Evolutionary conservation across 805 yeast species (phyloP).

Genomic region (Komagataella pseudopastoris): DNA sequence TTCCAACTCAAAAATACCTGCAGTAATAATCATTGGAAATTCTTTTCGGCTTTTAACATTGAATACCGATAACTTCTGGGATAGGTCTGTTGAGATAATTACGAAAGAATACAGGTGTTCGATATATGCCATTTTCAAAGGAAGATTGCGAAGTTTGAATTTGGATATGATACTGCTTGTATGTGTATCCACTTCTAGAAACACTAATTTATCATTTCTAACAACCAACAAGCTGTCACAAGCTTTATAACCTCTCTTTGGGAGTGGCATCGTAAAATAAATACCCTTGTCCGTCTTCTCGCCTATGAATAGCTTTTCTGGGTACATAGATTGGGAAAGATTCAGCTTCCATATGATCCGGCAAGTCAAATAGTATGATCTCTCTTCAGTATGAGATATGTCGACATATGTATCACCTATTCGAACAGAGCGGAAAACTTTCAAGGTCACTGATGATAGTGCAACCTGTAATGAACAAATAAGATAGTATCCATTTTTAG

Average conservation of each 20-base stretch:
- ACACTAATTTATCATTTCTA: not conserved
- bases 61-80: not conserved
- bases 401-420: not conserved
- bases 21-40: not conserved
- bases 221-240: not conserved
- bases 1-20: not conserved
- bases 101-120: not conserved
- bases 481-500: not conserved
- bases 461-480: not conserved
- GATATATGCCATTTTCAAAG: not conserved
- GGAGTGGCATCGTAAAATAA: not conserved
- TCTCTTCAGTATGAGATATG: not conserved
- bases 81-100: not conserved
- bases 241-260: not conserved
- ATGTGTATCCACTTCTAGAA: not conserved
- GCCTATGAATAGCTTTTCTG: not conserved
- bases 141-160: not conserved
- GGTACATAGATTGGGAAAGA: not conserved
- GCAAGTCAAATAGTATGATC: not conserved
- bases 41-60: not conserved
- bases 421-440: not conserved
- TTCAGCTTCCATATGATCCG: not conserved
- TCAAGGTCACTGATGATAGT: not conserved
- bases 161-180: not conserved
- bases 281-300: not conserved